These are phyloP conservation scores for Rhododendron henanense DNA, from an alignment of 148 eudicot genomes.

Conservation along the genomic window DNA sequence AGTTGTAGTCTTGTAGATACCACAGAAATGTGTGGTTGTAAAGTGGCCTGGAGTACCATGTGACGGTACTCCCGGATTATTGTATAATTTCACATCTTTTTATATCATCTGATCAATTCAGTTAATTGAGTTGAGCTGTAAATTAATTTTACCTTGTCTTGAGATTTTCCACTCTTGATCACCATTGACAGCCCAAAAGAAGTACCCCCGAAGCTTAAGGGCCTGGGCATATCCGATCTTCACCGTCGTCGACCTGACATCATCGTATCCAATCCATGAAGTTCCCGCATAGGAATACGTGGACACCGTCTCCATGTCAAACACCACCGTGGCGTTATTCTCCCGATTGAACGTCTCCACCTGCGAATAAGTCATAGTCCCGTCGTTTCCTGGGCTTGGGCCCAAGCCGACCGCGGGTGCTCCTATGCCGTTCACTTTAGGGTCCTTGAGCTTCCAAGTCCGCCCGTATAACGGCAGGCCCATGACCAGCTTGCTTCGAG, in stretches of 20 bases:
- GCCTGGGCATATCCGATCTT: slow-evolving; percentile 34
- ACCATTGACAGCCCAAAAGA: slow-evolving; percentile 47
- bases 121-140: background rate
- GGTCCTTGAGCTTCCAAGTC: slow-evolving; percentile 47
- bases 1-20: too few relatives aligned
- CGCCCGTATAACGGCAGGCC: slow-evolving; percentile 50
- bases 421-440: slow-evolving; percentile 19
- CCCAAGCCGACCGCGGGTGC: slow-evolving; percentile 40
- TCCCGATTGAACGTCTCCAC: slow-evolving; percentile 26
- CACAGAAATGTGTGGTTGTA: too few relatives aligned
- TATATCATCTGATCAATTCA: too few relatives aligned
- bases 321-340: slow-evolving; percentile 37
- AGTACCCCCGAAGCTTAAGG: slow-evolving; percentile 38
- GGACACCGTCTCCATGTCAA: slow-evolving; percentile 33
- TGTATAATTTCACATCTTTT: background rate
- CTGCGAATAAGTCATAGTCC: slow-evolving; percentile 20
- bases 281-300: slow-evolving; percentile 33
- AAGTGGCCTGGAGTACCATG: too few relatives aligned
- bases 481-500: slow-evolving; percentile 35
- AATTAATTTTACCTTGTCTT: slow-evolving; percentile 27
- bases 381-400: slow-evolving; percentile 36
- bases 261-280: slow-evolving; percentile 54
- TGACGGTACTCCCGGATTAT: fast-evolving
- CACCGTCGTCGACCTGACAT: slow-evolving; percentile 19
- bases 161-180: slow-evolving; percentile 43